These are phyloP conservation scores for Calonectria fujianensis DNA, from an alignment of 2,329 filamentous ascomycete genomes.

Conservation along the genomic window DNA sequence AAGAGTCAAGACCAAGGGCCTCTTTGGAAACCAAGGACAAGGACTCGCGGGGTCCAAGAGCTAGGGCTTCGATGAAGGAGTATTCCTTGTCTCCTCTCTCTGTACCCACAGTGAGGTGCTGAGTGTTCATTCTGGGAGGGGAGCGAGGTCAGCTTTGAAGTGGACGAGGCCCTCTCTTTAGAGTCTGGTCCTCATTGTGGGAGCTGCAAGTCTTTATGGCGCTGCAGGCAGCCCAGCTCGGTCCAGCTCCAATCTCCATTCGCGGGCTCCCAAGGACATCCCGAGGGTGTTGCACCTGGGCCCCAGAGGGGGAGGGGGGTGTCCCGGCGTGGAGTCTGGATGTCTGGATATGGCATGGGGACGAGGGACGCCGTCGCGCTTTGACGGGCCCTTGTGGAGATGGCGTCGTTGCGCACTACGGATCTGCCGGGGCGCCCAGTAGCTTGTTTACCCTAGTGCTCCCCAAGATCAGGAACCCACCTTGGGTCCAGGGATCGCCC, in stretches of 20 bases:
- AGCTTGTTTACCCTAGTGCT: slow-evolving; percentile 32
- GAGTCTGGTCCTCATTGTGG: slow-evolving; percentile 40
- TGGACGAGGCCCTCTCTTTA: slow-evolving; percentile 48
- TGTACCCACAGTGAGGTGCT: slow-evolving; percentile 48
- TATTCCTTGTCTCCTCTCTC: slow-evolving; percentile 54
- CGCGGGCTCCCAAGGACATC: slow-evolving; percentile 21
- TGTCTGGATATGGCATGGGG: slow-evolving; percentile 2
- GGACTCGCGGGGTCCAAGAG: slow-evolving; percentile 53
- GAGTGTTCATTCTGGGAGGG: slow-evolving; percentile 50
- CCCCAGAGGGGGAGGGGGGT: slow-evolving; percentile 5
- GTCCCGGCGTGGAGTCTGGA: slow-evolving; percentile 8
- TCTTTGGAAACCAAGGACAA: slow-evolving; percentile 55
- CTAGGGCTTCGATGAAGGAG: slow-evolving; percentile 58
- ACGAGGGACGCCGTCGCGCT: slow-evolving; percentile 35
- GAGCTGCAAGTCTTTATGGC: slow-evolving; percentile 54
- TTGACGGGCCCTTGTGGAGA: slow-evolving; percentile 40
- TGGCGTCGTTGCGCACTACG: slow-evolving; percentile 48
- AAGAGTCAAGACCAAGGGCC: slow-evolving; percentile 50
- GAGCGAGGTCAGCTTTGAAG: slow-evolving; percentile 35
- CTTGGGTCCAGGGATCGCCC: slow-evolving; percentile 43
- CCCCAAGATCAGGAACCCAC: slow-evolving; percentile 42
- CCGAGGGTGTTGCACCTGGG: slow-evolving; percentile 34
- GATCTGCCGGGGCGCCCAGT: slow-evolving; percentile 50
- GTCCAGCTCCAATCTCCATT: slow-evolving; percentile 33
- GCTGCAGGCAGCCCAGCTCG: slow-evolving; percentile 41